Evolutionary conservation across 495 filamentous ascomycete species (phyloP).

Genomic region (Talaromyces liani): DNA sequence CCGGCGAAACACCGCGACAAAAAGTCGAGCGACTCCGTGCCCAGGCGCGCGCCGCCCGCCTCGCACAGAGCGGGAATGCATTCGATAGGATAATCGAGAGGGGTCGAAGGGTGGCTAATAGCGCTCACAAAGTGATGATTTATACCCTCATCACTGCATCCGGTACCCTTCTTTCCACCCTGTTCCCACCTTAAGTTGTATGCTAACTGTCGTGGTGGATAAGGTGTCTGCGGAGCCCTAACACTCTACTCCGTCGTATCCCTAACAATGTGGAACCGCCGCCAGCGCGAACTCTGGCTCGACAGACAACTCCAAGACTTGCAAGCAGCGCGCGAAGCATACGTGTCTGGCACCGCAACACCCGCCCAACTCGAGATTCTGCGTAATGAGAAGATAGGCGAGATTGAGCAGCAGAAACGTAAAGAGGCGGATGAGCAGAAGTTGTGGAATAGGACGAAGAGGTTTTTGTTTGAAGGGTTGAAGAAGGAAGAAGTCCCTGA

Average conservation of each 20-base stretch:
- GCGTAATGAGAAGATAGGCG: slow-evolving; percentile 52
- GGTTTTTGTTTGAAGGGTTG: slow-evolving; percentile 37
- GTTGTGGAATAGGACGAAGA: slow-evolving; percentile 37
- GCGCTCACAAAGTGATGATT: slow-evolving; percentile 71
- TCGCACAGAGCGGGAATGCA: slow-evolving; percentile 50
- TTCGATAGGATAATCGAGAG: slow-evolving; percentile 63
- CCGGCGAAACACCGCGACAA: slow-evolving; percentile 73
- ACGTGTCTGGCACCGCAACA: slow-evolving; percentile 56
- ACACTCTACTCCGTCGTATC: slow-evolving; percentile 76
- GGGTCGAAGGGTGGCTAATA: slow-evolving; percentile 71
- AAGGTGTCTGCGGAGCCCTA: slow-evolving; percentile 60
- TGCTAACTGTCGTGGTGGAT: not conserved
- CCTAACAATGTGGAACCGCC: slow-evolving; percentile 81
- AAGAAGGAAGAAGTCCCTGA: slow-evolving; percentile 38
- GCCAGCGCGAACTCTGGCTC: slow-evolving; percentile 57
- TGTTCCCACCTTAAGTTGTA: not conserved
- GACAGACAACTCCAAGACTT: slow-evolving; percentile 54
- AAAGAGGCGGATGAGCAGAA: slow-evolving; percentile 36
- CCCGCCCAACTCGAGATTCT: slow-evolving; percentile 39
- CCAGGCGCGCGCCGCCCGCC: slow-evolving; percentile 62
- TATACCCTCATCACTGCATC: slow-evolving; percentile 70
- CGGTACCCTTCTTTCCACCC: slow-evolving; percentile 39
- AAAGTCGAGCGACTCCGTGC: slow-evolving; percentile 82
- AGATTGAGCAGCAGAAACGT: slow-evolving; percentile 36
- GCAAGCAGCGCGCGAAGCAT: slow-evolving; percentile 52